A percentile compares a stretch with the other conserved stretches of the same genome.
Conservation (phyloP, 1,139 yeast genomes). For the Geotrichum siamense region DNA sequence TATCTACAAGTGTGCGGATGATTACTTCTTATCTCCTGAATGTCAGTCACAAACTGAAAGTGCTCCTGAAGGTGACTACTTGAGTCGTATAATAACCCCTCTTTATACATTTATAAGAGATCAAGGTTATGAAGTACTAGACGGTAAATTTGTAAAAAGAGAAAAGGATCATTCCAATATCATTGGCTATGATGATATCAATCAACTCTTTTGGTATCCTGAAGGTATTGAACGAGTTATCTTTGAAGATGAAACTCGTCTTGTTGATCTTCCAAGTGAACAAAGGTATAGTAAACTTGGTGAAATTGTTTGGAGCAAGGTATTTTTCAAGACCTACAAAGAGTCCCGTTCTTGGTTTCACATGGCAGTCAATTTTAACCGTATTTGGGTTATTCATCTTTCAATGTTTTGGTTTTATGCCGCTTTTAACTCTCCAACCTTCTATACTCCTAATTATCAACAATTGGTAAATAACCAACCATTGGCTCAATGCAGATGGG, state of each 20-base stretch:
- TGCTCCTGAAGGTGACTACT: constrained; percentile 89
- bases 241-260: constrained; percentile 82
- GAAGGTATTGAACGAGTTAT: constrained; percentile 93
- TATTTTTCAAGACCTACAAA: constrained; percentile 91
- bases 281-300: constrained; percentile 88
- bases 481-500: constrained; percentile 82
- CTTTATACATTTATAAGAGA: constrained; percentile 82
- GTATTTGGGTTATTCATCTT: constrained; percentile 94
- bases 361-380: constrained; percentile 87
- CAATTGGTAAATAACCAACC: constrained; percentile 83
- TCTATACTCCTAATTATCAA: constrained; percentile 78
- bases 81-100: constrained; percentile 89
- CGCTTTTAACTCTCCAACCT: constrained; percentile 85
- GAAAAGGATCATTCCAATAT: constrained; percentile 92
- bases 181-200: constrained; percentile 96
- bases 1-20: constrained; percentile 87
- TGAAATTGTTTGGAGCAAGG: constrained; percentile 86
- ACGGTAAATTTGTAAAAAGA: constrained; percentile 94
- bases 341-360: constrained; percentile 99
- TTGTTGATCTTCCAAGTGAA: constrained; percentile 81
- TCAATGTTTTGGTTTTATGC: constrained; percentile 90
- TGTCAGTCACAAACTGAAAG: constrained; percentile 76
- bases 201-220: constrained; percentile 98
- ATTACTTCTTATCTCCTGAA: constrained; percentile 77
- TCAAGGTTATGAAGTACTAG: constrained; percentile 90